phyloP scores from a whole-genome alignment of 1,284 basidiomycete species.

The Fomitiporia mediterranea region DNA sequence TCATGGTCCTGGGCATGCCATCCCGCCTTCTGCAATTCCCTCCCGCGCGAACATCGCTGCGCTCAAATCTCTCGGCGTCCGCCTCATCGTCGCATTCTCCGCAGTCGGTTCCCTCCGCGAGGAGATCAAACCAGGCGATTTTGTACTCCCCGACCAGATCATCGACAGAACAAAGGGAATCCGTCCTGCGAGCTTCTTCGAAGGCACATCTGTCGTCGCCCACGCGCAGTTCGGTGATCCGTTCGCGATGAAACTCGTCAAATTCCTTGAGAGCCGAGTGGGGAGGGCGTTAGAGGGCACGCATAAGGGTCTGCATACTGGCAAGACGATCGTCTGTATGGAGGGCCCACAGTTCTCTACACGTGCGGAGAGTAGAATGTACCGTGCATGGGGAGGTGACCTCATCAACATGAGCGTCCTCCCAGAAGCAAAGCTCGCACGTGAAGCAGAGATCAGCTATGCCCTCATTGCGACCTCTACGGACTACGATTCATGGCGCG shows the following conservation, averaged over 20 bases:
- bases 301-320: slow-evolving; percentile 65
- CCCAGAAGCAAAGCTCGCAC: slow-evolving; percentile 92
- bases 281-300: slow-evolving; percentile 59
- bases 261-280: slow-evolving; percentile 69
- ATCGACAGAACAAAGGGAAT: slow-evolving; percentile 97
- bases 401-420: slow-evolving; percentile 96
- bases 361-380: slow-evolving; percentile 93
- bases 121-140: slow-evolving; percentile 89
- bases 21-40: slow-evolving; percentile 76
- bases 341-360: slow-evolving; percentile 96
- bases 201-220: slow-evolving; percentile 77
- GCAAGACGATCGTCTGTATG: slow-evolving; percentile 92
- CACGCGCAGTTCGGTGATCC: slow-evolving; percentile 95
- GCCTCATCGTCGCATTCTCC: slow-evolving; percentile 88
- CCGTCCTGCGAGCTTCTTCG: slow-evolving; percentile 84
- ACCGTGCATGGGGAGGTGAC: slow-evolving; percentile 89
- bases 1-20: slow-evolving; percentile 77
- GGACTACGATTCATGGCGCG: slow-evolving; percentile 89
- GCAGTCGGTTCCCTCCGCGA: slow-evolving; percentile 96
- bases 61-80: slow-evolving; percentile 87
- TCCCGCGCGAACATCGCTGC: slow-evolving; percentile 93
- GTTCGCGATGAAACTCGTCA: slow-evolving; percentile 63
- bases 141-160: slow-evolving; percentile 88
- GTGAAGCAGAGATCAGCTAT: slow-evolving; percentile 94
- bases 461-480: slow-evolving; percentile 88